Percentiles rank a stretch among this genome's conserved stretches.
Evolutionary conservation across 768 basidiomycete genomes (phyloP).

Genomic region (Leccinum incarnatum): DNA sequence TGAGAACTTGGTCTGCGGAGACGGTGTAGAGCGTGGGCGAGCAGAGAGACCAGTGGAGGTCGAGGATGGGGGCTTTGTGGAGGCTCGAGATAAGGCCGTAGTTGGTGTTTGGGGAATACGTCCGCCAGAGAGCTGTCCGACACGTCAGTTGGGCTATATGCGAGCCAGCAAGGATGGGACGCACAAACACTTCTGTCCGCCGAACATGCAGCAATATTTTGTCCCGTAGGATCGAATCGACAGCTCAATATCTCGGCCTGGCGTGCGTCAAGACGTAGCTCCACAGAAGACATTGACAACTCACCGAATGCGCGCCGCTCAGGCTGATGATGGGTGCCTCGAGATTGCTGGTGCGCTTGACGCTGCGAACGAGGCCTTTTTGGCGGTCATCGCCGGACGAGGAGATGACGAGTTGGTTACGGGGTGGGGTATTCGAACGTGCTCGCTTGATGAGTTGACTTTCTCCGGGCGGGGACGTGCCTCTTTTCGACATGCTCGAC

Average conservation of each 20-base stretch:
- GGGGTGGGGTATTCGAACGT: slow-evolving; percentile 44
- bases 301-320: slow-evolving; percentile 80
- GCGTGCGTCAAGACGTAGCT: background rate
- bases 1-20: slow-evolving; percentile 84
- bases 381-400: slow-evolving; percentile 68
- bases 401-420: slow-evolving; percentile 76
- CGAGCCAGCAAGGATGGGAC: slow-evolving; percentile 31
- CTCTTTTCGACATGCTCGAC: slow-evolving; percentile 66
- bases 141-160: background rate
- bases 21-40: slow-evolving; percentile 76
- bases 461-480: slow-evolving; percentile 50
- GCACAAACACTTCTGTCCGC: slow-evolving; percentile 87
- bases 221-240: slow-evolving; percentile 91
- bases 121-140: slow-evolving; percentile 76
- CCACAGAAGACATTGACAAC: slow-evolving; percentile 22
- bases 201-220: slow-evolving; percentile 91
- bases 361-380: slow-evolving; percentile 77
- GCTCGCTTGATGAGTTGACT: slow-evolving; percentile 63
- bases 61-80: slow-evolving; percentile 89
- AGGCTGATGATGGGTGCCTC: slow-evolving; percentile 94
- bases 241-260: slow-evolving; percentile 88
- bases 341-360: slow-evolving; percentile 90
- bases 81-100: slow-evolving; percentile 81
- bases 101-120: slow-evolving; percentile 90
- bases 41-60: slow-evolving; percentile 86